Conservation (phyloP, 164 flowering plant species). For the Chimonanthus praecox region DNA sequence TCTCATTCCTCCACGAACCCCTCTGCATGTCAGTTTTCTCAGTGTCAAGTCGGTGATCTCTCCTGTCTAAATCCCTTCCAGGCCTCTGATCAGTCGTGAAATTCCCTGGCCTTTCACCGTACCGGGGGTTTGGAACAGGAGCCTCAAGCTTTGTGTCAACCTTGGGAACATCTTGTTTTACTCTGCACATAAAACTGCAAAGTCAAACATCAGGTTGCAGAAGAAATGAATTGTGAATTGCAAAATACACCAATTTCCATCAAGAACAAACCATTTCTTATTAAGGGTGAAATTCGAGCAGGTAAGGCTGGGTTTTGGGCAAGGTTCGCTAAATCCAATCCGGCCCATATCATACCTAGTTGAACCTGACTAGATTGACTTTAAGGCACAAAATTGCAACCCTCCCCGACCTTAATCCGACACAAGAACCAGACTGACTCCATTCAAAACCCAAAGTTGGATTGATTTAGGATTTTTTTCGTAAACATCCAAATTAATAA, state of each 20-base stretch:
- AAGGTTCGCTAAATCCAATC: no score
- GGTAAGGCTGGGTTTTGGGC: no score
- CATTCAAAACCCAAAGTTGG: no score
- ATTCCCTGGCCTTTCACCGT: constrained; percentile 38
- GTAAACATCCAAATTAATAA: no score
- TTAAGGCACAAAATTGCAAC: no score
- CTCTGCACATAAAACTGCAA: constrained; percentile 25
- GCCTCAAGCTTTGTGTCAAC: constrained; percentile 30
- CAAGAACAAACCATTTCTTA: background rate
- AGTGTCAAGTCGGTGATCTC: constrained; percentile 33
- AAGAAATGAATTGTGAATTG: background rate
- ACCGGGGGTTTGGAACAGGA: constrained; percentile 16
- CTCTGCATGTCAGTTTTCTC: constrained; percentile 47
- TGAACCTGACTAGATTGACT: no score
- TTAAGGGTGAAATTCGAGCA: no score
- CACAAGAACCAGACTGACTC: no score
- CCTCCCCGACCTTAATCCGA: no score
- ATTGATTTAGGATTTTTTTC: no score
- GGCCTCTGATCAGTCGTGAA: constrained; percentile 35
- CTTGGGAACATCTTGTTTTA: constrained; percentile 32
- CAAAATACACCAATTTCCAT: background rate
- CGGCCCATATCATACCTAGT: no score
- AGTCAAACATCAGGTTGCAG: background rate
- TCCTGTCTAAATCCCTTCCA: constrained; percentile 41
- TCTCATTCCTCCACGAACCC: constrained; percentile 59